Conservation (phyloP, 1,284 basidiomycete genomes). For the Ustilago crameri region DNA sequence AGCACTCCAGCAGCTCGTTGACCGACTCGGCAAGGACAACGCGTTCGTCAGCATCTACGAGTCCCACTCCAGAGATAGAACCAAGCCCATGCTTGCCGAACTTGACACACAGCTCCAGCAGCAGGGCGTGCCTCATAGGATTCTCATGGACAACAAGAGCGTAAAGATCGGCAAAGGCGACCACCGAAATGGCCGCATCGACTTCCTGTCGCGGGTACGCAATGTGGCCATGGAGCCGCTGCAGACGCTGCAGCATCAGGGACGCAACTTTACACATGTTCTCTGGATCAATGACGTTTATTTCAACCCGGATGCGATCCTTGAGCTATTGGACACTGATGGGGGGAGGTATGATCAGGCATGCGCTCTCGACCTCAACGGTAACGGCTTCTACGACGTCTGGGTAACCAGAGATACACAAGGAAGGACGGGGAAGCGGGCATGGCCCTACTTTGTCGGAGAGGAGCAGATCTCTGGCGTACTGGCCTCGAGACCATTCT, state of each 20-base stretch:
- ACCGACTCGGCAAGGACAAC: constrained; percentile 71
- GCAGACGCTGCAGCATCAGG: not conserved
- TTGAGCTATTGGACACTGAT: constrained; percentile 72
- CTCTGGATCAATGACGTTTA: constrained; percentile 60
- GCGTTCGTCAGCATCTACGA: constrained; percentile 75
- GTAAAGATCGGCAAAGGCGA: constrained; percentile 35
- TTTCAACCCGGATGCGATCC: constrained; percentile 36
- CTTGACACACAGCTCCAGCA: constrained; percentile 68
- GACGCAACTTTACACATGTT: constrained; percentile 41
- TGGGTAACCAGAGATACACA: constrained; percentile 53
- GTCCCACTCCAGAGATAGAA: constrained; percentile 72
- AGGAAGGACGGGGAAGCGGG: constrained; percentile 69
- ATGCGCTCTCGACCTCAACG: constrained; percentile 73
- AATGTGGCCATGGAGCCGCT: constrained; percentile 58
- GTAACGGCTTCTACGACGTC: constrained; percentile 72
- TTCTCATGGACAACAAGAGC: constrained; percentile 46
- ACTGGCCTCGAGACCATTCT: constrained; percentile 70
- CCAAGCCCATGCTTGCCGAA: constrained; percentile 69
- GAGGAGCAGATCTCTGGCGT: constrained; percentile 67
- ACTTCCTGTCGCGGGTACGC: constrained; percentile 48
- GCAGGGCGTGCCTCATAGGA: constrained; percentile 43
- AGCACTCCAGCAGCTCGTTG: constrained; percentile 38
- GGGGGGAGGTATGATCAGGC: constrained; percentile 73
- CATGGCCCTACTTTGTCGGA: constrained; percentile 73
- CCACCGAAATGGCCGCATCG: constrained; percentile 37